Evolutionary conservation across 2,329 filamentous ascomycete species (phyloP).

Genomic region (Phialemoniopsis sp.): DNA sequence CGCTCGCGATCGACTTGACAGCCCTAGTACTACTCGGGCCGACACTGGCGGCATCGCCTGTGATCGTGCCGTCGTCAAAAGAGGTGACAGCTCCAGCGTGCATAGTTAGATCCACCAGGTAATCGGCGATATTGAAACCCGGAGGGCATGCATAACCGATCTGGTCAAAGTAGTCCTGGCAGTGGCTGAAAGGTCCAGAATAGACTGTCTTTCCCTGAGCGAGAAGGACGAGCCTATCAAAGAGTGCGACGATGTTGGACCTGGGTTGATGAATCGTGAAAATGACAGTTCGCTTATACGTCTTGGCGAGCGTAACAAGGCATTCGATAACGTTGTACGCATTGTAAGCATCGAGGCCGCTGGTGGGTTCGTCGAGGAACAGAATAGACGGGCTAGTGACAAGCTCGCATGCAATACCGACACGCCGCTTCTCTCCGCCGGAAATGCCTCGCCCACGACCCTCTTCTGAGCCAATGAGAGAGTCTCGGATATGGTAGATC

Average conservation of each 20-base stretch:
- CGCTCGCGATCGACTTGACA: constrained; percentile 85
- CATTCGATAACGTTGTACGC: constrained; percentile 98
- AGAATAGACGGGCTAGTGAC: constrained; percentile 97
- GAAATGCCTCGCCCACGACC: constrained; percentile 92
- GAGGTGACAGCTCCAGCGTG: constrained; percentile 68
- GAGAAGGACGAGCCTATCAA: constrained; percentile 88
- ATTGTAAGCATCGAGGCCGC: constrained; percentile 92
- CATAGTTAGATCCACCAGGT: constrained; percentile 96
- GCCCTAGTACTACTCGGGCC: constrained; percentile 83
- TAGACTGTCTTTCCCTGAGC: constrained; percentile 89
- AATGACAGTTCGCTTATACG: constrained; percentile 93
- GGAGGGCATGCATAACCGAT: constrained; percentile 91
- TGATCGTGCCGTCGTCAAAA: constrained; percentile 52
- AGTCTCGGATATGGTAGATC: constrained; percentile 90
- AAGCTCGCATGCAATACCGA: constrained; percentile 95
- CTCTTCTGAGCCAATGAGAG: constrained; percentile 93
- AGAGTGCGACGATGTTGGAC: constrained; percentile 96
- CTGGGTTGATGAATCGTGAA: constrained; percentile 98
- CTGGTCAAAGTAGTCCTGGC: constrained; percentile 87
- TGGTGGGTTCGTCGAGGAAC: constrained; percentile 95
- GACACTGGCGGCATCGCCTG: constrained; percentile 58
- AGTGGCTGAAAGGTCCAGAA: constrained; percentile 83
- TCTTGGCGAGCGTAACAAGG: constrained; percentile 89
- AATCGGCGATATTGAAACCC: constrained; percentile 98
- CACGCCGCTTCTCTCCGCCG: constrained; percentile 91